These are phyloP conservation scores for Paecilomyces dactylethromorphus DNA, from an alignment of 2,329 filamentous ascomycete genomes.

Conservation along the genomic window DNA sequence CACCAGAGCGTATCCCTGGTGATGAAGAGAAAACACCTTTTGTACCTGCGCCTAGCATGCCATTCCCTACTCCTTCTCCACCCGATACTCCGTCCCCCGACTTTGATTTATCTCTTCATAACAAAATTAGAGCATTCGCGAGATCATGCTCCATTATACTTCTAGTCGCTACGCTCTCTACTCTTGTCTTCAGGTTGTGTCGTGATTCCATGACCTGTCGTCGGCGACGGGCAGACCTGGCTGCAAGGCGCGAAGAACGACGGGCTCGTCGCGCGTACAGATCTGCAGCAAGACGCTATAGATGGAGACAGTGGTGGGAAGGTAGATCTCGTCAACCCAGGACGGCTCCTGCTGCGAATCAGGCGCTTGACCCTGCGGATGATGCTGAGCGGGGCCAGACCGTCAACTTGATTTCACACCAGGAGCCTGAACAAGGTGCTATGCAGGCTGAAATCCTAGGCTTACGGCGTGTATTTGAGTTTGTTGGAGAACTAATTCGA, in stretches of 20 bases:
- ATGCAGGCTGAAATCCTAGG: constrained; percentile 46
- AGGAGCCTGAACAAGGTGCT: constrained; percentile 37
- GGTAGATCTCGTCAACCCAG: constrained; percentile 25
- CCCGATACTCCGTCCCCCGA: constrained; percentile 1
- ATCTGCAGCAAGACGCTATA: constrained; percentile 46
- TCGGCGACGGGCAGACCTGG: constrained; percentile 45
- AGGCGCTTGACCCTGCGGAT: constrained; percentile 29
- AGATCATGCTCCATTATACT: constrained; percentile 37
- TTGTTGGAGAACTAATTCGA: constrained; percentile 44
- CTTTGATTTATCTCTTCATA: constrained; percentile 1
- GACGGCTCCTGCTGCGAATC: constrained; percentile 28
- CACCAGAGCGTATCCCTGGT: neutral
- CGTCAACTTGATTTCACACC: constrained; percentile 5
- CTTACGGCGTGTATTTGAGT: constrained; percentile 46
- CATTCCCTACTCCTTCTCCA: neutral
- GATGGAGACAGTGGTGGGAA: constrained; percentile 46
- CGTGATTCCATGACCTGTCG: constrained; percentile 36
- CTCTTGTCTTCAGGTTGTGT: constrained; percentile 35
- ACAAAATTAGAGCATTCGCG: constrained; percentile 9
- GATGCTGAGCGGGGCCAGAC: constrained; percentile 46
- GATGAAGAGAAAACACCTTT: neutral
- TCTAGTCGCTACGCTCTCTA: constrained; percentile 32
- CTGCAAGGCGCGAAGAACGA: constrained; percentile 50
- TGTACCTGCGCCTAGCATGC: neutral
- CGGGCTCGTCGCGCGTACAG: constrained; percentile 46